Evolutionary conservation across 108 stramenopile species (phyloP), one percentile per base, ranked within the genome.

Genomic region (Discostella pseudostelligera): DNA sequence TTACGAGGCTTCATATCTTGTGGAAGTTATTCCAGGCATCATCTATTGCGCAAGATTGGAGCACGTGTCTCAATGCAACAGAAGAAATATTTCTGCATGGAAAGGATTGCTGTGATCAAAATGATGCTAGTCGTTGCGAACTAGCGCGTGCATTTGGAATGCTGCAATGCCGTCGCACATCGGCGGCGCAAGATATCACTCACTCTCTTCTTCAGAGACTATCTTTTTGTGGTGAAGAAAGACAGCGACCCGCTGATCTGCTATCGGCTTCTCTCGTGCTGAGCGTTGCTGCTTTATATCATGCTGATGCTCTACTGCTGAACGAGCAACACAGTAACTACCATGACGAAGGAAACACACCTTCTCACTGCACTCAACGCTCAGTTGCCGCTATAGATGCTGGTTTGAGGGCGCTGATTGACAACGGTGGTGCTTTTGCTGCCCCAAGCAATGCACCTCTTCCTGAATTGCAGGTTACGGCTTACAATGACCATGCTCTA

Each of bases 21-120:
- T 79, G 78, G 78, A 75, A 57, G 69, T n/a, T 75, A 32, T 79
- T 70, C 39, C 62, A 79, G 45, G 61, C 68, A 12, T 74, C 78
- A 25, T 70, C 74, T 17, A 14, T 75, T 8, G 59, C 73, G 0
- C 50, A 56, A 56, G 78, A 79, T 25, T 64, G 73, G 62, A 62
- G 56, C n/a, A 79, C 73, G 3, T 79, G 78, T 37, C 68, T 75
- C 37, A 56, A 29, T 39, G 11, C 48, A 16, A 48, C 62, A 13
- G 78, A 79, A 32, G 56, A 72, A 55, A 36, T 74, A 29, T 45
- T 26, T 32, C 47, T 53, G 36, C 14, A 16, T 39, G 17, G 8
- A 4, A 32, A 21, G 40, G 39, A 49, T 13, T 16, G 50, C 35
- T 42, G 16, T 9, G 43, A 65, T 22, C 0, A n/a, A 14, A 6